A percentile compares a stretch with the other conserved stretches of the same genome.
These are phyloP conservation scores for Bipolaris cookei DNA, from an alignment of 2,329 filamentous ascomycete species.

Conservation along the genomic window DNA sequence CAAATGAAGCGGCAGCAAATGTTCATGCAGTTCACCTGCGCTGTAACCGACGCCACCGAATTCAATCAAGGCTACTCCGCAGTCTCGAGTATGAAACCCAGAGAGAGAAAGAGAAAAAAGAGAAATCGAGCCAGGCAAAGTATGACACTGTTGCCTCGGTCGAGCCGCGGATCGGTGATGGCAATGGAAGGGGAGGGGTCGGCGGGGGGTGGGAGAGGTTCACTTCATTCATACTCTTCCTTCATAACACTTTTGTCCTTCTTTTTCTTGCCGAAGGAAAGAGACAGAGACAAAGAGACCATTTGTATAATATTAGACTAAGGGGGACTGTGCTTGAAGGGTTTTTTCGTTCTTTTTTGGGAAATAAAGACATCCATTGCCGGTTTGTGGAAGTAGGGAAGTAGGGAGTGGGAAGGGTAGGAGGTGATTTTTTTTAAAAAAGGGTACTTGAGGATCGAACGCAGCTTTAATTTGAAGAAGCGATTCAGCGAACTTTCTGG, in stretches of 20 bases:
- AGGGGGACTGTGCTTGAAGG: constrained; percentile 6
- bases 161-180: constrained; percentile 14
- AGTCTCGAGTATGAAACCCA: background rate
- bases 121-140: constrained; percentile 2
- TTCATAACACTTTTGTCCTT: background rate
- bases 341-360: background rate
- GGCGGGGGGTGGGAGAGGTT: background rate
- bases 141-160: constrained; percentile 6
- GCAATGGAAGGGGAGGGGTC: background rate
- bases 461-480: constrained; percentile 11
- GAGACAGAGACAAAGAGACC: background rate
- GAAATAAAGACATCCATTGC: background rate
- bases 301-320: constrained; percentile 20
- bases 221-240: constrained; percentile 6
- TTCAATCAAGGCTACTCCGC: constrained; percentile 2
- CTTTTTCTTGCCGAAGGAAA: too few relatives aligned
- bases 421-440: too few relatives aligned
- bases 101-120: background rate
- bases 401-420: background rate
- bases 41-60: constrained; percentile 1
- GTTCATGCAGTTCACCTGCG: background rate
- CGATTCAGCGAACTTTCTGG: constrained; percentile 15
- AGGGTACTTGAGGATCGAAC: too few relatives aligned
- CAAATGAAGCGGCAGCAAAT: constrained; percentile 1
- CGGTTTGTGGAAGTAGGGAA: background rate